These are phyloP conservation scores for Annulohypoxylon truncatum DNA, from an alignment of 2,329 filamentous ascomycete species.

Conservation along the genomic window DNA sequence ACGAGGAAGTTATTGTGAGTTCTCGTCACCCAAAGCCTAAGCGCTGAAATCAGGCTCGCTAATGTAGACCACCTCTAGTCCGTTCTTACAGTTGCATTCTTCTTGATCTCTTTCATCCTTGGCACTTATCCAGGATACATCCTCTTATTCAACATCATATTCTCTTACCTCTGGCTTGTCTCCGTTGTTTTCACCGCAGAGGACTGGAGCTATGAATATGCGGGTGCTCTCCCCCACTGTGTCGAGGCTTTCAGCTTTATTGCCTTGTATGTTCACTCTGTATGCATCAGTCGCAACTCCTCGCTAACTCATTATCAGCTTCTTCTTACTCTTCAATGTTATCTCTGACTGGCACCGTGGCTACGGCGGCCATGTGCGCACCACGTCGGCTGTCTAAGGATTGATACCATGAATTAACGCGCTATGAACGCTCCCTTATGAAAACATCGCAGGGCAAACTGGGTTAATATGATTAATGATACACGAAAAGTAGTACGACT, in stretches of 20 bases:
- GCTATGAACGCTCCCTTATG: slow-evolving; percentile 4
- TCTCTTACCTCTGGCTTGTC: slow-evolving; percentile 53
- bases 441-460: not conserved
- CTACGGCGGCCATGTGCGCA: slow-evolving; percentile 41
- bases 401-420: not conserved
- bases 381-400: slow-evolving; percentile 44
- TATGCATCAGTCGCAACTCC: not conserved
- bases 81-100: slow-evolving; percentile 51
- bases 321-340: slow-evolving; percentile 51
- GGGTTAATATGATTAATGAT: not conserved
- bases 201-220: slow-evolving; percentile 45
- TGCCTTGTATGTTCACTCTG: slow-evolving; percentile 47
- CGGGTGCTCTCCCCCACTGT: slow-evolving; percentile 41
- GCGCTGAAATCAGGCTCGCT: not conserved
- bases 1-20: slow-evolving; percentile 51
- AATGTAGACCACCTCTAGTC: slow-evolving; percentile 39
- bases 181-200: slow-evolving; percentile 49
- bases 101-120: slow-evolving; percentile 49
- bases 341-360: slow-evolving; percentile 50
- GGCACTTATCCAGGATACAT: slow-evolving; percentile 43
- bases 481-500: not conserved
- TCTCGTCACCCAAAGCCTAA: not conserved
- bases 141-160: slow-evolving; percentile 52
- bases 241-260: slow-evolving; percentile 52
- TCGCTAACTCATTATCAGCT: slow-evolving; percentile 40